Evolutionary conservation across 257 asterid genomes (phyloP), one percentile per base, ranked within the genome.

Genomic region (Solanum stenotomum): DNA sequence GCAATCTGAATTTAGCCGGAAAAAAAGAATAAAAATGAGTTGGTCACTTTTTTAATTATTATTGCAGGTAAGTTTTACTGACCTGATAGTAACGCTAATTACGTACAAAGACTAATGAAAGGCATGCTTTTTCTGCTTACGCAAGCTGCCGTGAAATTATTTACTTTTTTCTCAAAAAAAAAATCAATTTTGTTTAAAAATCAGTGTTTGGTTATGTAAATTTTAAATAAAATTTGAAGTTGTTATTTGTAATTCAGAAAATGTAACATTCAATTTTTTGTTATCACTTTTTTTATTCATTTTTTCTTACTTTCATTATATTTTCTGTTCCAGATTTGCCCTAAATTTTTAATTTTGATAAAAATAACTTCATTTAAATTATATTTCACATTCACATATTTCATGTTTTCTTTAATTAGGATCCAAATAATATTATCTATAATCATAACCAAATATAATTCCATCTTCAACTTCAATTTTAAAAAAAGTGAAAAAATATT

Each of bases 1-100:
- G 59, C 0, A 1, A 56, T 56, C n/a, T 18, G 10, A 56, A 56
- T 56, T 2, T 56, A 56, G 0, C n/a, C 0, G 0, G 3, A 44
- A 11, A 44, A 46, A 46, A 5, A 18, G 59, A 63, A 63, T n/a
- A 63, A 70, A 70, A 15, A 16, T 31, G 42, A 31, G 42, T 16
- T 71, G 78, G 78, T 72, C 25, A 33, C 14, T 9, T 9, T 71
- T 33, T 18, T 33, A 4, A 2, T 63, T 72, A 15, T 68, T 27
- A 27, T 68, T 27, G 27, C 22, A 68, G 35, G 22, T 27, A 31
- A 76, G 42, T 76, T 76, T 12, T 77, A n/a, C 59, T 13, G 61
- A 77, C 61, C 23, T 77, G 59, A 13, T 77, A 38, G 59, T 3
- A 23, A 77, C 84, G 15, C 49, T 31, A 38, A 76, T 38, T 76